phyloP scores from a whole-genome alignment of 345 rosid species.

The Streptanthus diversifolius region DNA sequence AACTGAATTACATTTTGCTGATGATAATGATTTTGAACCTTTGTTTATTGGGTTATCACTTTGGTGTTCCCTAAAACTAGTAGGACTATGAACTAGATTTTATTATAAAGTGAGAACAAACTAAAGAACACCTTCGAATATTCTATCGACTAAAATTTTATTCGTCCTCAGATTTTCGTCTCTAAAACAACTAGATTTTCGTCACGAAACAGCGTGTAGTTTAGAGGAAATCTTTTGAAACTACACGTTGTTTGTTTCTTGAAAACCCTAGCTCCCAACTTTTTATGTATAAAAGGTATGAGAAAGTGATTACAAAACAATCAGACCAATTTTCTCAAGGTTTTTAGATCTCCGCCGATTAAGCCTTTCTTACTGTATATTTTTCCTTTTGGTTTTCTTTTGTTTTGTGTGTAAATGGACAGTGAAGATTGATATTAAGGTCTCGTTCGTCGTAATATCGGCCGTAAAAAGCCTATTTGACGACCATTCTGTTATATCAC shows the following conservation, averaged over 20 bases:
- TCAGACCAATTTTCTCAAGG: not conserved
- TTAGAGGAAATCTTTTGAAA: not conserved
- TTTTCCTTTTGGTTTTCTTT: not conserved
- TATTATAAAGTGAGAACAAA: no score
- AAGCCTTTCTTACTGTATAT: not conserved
- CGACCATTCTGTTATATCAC: conserved; percentile 99
- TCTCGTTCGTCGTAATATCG: conserved; percentile 98
- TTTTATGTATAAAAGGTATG: not conserved
- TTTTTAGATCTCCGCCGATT: not conserved
- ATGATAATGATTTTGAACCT: no score
- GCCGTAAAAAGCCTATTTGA: conserved; percentile 62
- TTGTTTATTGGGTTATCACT: no score
- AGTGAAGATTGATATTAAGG: conserved; percentile 68
- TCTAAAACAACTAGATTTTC: no score
- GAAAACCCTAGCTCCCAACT: conserved; percentile 16
- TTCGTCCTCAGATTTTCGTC: no score
- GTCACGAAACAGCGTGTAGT: conserved; percentile 12
- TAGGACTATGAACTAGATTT: no score
- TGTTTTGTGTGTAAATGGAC: conserved; percentile 31
- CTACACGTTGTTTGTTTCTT: not conserved
- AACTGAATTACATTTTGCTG: no score
- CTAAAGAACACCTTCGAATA: no score
- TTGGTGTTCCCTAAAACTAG: no score
- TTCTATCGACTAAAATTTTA: no score
- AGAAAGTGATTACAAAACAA: not conserved